Base-by-base conservation (phyloP, 2,329 filamentous ascomycete genomes). In the Pezicula radicicola region DNA sequence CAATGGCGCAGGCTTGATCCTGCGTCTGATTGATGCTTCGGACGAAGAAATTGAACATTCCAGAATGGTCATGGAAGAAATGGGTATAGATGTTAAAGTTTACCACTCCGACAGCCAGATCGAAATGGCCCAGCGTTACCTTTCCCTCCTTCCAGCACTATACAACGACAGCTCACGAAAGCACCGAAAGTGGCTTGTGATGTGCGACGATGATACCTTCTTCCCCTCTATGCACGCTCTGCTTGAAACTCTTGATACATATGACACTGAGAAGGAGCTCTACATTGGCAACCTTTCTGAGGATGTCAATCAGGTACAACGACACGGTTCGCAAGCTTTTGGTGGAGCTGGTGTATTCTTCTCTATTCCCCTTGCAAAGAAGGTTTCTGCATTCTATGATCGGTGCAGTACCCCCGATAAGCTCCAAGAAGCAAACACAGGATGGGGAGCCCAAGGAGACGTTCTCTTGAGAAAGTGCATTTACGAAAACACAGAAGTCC, bases 101-200 rank as follows among this genome's bases (percentile, higher is more conserved):
- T 79, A 75, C 60, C 75, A 77, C 55, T 77, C 78, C 3, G 76
- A 82, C 53, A 73, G 74, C 6, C 69, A 68, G 12, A 71, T 78
- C 58, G 75, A 80, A 58, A 83, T 83, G 80, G 79, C 79, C 3
- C 77, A 81, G 41, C 76, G 80, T 50, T 83, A 83, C 59, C 67
- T 83, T 19, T 78, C 75, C 0, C 71, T 83, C 2, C 73, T 81
- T 2, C 78, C 79, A 3, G 75, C 74, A 0, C 67, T 83, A 12
- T 83, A 78, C 67, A 74, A 75, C 48, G 78, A 82, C 57, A 70
- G 70, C 2, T 75, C 76, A 2, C 70, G 76, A 44, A 63, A 61
- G 21, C 64, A 63, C 28, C 80, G 76, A 66, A 81, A 66, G 61
- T 56, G 62, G 60, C 28, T 72, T 47, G 63, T 63, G 52, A 51